Evolutionary conservation across 1,139 yeast species (phyloP).

Genomic region (Martiniozyma asiatica): DNA sequence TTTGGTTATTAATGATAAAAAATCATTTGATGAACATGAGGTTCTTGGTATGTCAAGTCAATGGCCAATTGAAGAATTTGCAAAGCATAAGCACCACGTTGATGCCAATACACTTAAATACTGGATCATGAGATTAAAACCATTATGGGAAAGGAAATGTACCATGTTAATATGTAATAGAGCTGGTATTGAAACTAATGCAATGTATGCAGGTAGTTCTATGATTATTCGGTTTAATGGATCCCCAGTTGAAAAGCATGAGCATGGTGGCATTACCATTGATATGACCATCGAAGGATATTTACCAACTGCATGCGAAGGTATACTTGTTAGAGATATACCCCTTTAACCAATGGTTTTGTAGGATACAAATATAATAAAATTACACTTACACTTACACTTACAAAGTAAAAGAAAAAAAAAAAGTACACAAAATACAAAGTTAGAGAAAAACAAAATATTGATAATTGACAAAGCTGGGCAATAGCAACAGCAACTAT

Average conservation of each 20-base stretch:
- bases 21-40: constrained; percentile 9
- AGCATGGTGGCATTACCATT: constrained; percentile 6
- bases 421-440: no score
- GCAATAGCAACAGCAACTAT: no score
- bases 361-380: not conserved
- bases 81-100: constrained; percentile 7
- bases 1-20: no score
- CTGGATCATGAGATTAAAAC: constrained; percentile 60
- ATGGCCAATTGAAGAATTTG: not conserved
- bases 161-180: constrained; percentile 53
- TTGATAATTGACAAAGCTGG: no score
- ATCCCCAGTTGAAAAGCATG: constrained; percentile 5
- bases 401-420: no score
- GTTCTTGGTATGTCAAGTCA: not conserved
- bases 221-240: constrained; percentile 40
- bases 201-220: constrained; percentile 66
- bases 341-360: constrained; percentile 23
- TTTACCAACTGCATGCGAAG: constrained; percentile 52
- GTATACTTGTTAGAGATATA: constrained; percentile 46
- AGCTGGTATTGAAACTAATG: constrained; percentile 59
- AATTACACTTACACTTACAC: no score
- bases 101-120: constrained; percentile 25
- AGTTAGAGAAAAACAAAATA: no score
- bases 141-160: constrained; percentile 18
- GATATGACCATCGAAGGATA: constrained; percentile 36